These are phyloP conservation scores for Penicillium crustosum DNA, from an alignment of 2,329 filamentous ascomycete species.

Conservation along the genomic window DNA sequence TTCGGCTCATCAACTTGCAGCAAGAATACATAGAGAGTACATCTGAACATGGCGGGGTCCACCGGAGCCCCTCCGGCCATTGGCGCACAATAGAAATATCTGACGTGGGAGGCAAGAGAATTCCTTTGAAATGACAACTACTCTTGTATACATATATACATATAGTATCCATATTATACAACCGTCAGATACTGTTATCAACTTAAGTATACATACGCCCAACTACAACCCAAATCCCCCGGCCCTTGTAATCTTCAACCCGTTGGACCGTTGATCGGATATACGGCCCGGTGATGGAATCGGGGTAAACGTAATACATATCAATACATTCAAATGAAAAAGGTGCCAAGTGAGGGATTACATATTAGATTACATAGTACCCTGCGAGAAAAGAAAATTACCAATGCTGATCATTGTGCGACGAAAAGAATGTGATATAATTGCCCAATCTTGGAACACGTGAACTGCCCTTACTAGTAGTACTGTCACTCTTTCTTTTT, in stretches of 20 bases:
- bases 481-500: background rate
- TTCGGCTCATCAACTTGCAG: background rate
- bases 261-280: slow-evolving; percentile 9
- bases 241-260: background rate
- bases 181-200: background rate
- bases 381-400: background rate
- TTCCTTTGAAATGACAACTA: slow-evolving; percentile 10
- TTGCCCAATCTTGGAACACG: background rate
- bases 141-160: background rate
- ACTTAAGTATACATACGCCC: background rate
- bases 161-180: background rate
- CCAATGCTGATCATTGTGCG: slow-evolving; percentile 14
- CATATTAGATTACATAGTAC: background rate
- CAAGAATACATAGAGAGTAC: slow-evolving; percentile 6
- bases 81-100: slow-evolving; percentile 17
- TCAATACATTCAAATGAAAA: background rate
- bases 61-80: slow-evolving; percentile 18
- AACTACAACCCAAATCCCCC: background rate
- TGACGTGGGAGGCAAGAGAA: background rate
- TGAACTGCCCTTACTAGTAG: background rate
- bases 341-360: background rate
- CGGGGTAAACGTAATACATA: slow-evolving; percentile 9
- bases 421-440: slow-evolving; percentile 20
- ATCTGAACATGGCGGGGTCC: slow-evolving; percentile 21
- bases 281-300: slow-evolving; percentile 8